Evolutionary conservation across 495 filamentous ascomycete species (phyloP).

Genomic region (Evernia prunastri): DNA sequence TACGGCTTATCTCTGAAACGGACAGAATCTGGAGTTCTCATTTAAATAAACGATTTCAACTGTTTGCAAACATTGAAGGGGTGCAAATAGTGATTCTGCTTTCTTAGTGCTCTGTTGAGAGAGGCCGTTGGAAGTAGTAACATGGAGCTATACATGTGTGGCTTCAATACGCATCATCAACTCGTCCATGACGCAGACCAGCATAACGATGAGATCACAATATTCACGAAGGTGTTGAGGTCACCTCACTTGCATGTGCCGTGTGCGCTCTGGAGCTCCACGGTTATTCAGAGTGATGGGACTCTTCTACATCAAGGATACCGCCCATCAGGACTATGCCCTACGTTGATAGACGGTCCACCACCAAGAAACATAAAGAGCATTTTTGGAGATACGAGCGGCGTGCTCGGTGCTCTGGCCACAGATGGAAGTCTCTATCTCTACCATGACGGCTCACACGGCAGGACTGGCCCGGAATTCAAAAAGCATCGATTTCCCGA

Average conservation of each 20-base stretch:
- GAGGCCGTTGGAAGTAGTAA: not conserved
- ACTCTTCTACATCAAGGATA: constrained; percentile 16
- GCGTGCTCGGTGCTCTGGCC: constrained; percentile 22
- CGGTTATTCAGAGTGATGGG: constrained; percentile 17
- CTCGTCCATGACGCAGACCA: constrained; percentile 10
- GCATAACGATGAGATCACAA: constrained; percentile 3
- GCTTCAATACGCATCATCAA: constrained; percentile 26
- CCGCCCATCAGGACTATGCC: constrained; percentile 3
- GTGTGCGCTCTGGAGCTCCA: constrained; percentile 22
- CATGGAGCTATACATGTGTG: constrained; percentile 22
- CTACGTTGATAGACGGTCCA: constrained; percentile 12
- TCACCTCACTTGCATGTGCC: constrained; percentile 11
- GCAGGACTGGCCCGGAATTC: not conserved
- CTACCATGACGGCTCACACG: not conserved
- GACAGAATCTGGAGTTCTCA: not conserved
- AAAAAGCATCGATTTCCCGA: constrained; percentile 11
- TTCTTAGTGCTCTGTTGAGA: not conserved
- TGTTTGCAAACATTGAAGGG: no score
- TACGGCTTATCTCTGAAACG: not conserved
- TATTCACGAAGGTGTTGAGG: not conserved
- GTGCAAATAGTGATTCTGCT: no score
- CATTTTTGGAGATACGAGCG: constrained; percentile 24
- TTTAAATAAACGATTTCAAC: not conserved
- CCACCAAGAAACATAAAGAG: constrained; percentile 9
- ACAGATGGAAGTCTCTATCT: constrained; percentile 16